These are phyloP conservation scores for Coelastrella sp. DNA, from an alignment of 139 green algal genomes.

Conservation along the genomic window DNA sequence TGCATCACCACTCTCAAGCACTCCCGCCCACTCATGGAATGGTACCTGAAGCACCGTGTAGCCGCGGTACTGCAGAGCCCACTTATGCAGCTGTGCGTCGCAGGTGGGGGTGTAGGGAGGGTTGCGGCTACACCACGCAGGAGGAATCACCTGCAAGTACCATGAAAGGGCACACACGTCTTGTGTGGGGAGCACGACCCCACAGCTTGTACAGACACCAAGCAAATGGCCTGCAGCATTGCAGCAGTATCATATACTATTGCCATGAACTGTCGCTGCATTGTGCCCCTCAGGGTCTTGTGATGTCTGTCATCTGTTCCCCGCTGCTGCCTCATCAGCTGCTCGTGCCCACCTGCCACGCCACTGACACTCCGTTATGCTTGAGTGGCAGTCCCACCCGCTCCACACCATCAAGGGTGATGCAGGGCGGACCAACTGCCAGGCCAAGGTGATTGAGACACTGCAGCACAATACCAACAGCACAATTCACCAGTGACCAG, in stretches of 20 bases:
- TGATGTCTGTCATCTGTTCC: no score
- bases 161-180: neutral
- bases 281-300: no score
- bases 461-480: constrained; percentile 12
- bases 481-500: neutral
- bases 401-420: constrained; percentile 39
- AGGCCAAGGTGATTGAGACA: constrained; percentile 20
- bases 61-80: constrained; percentile 40
- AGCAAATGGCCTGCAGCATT: no score
- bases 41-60: constrained; percentile 46
- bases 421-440: neutral
- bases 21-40: constrained; percentile 32
- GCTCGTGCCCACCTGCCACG: constrained; percentile 22
- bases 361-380: constrained; percentile 35
- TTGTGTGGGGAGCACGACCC: no score
- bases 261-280: no score
- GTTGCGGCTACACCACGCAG: constrained; percentile 30
- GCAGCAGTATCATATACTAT: no score
- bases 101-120: constrained; percentile 15
- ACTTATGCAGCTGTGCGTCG: neutral
- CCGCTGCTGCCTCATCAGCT: neutral
- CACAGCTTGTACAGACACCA: no score
- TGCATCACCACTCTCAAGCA: neutral
- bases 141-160: constrained; percentile 23
- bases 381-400: constrained; percentile 36